Base-by-base conservation (phyloP, 2,329 filamentous ascomycete genomes). In the Beauveria sp. region DNA sequence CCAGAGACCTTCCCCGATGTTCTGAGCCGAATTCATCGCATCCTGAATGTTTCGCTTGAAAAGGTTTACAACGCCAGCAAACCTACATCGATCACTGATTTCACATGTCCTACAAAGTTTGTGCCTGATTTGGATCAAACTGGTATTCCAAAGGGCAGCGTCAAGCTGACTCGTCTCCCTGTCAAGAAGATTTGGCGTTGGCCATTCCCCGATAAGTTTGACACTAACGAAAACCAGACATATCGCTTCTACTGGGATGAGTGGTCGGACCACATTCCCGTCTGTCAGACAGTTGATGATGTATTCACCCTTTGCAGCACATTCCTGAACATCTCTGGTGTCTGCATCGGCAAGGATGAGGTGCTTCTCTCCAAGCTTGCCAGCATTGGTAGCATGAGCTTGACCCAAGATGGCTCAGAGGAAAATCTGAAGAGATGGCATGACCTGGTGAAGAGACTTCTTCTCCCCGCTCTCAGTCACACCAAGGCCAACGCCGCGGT, bases 231-330 rank as follows among this genome's bases (percentile, higher is more conserved):
- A 67, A 87, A 88, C 22, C 82, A 83, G n/a, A 84, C 89, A 58
- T 98, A 97, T 72, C 86, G 89, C 40, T 98, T 96, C 72, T 99
- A 99, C 74, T 97, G 95, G 87, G 92, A 96, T 63, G 95, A 98
- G 67, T 99, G 95, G 95, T 83, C 87, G 2, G 93, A 98, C 74
- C 96, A 95, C 65, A 82, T 99, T 51, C 96, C 95, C 0, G 78
- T 96, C 22, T 99, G 95, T 70, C 93, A 96, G 72, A 89, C 81
- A 1, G 86, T 96, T 6, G 91, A 97, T 65, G 95, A 99, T 70
- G 83, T 99, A 16, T 95, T 98, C 73, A 87, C 88, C 2, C 83
- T 97, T 0, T 96, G 92, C 73, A 84, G 86, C 62, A 93, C 91
- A 1, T 82, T 99, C 24, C 79, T 97, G 51, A 96, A 95, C 66